Percentiles rank a stretch among this genome's conserved stretches.
Evolutionary conservation across 805 yeast genomes (phyloP).

Genomic region (Starmerella vaccinii): DNA sequence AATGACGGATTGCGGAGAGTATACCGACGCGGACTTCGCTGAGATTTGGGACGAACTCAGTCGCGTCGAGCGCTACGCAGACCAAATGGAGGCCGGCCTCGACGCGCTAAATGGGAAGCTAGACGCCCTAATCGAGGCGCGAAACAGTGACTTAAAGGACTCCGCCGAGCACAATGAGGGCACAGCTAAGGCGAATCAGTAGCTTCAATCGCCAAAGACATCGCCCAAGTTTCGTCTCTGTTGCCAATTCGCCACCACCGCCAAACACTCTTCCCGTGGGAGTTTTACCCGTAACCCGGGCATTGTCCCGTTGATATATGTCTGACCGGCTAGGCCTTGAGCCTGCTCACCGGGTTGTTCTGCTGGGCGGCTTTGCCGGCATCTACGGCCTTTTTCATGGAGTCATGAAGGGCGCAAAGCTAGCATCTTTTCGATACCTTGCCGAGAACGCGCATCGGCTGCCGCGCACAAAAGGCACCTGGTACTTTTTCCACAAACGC

Average conservation of each 20-base stretch:
- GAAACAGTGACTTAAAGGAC: background rate
- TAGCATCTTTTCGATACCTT: slow-evolving; percentile 48
- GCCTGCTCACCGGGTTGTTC: slow-evolving; percentile 15
- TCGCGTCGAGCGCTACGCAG: slow-evolving; percentile 24
- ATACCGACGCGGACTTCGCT: slow-evolving; percentile 22
- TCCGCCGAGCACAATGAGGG: background rate
- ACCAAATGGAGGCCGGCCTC: slow-evolving; percentile 19
- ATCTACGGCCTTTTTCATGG: slow-evolving; percentile 37
- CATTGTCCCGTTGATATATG: background rate
- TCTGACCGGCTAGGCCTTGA: slow-evolving; percentile 18
- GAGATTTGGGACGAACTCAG: slow-evolving; percentile 24
- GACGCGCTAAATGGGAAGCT: slow-evolving; percentile 20
- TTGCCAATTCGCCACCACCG: background rate
- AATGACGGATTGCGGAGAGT: slow-evolving; percentile 24
- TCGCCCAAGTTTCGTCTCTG: too few relatives aligned
- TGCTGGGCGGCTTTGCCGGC: slow-evolving; percentile 19
- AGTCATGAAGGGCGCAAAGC: slow-evolving; percentile 47
- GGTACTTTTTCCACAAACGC: slow-evolving; percentile 81
- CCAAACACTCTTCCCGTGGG: background rate
- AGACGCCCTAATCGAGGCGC: slow-evolving; percentile 18
- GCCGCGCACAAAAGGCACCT: slow-evolving; percentile 67
- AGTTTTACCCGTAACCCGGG: slow-evolving; percentile 2
- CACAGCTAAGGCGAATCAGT: background rate
- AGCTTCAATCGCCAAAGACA: too few relatives aligned
- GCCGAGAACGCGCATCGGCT: slow-evolving; percentile 77